phyloP scores from a whole-genome alignment of 225 moss, liverwort and hornwort genomes.

The Lunularia cruciata region DNA sequence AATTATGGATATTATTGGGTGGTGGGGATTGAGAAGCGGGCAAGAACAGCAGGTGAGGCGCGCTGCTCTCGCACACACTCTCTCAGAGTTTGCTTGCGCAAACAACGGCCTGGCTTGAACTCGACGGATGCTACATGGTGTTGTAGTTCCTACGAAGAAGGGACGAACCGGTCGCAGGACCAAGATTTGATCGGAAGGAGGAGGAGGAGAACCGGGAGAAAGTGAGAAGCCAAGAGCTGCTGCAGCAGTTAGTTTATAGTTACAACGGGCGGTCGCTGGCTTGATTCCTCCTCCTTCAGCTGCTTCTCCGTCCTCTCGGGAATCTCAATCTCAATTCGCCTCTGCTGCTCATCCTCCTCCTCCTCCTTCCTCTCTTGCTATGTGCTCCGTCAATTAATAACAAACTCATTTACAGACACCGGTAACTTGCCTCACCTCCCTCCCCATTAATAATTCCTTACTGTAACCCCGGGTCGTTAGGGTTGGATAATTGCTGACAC shows the following conservation, averaged over 20 bases:
- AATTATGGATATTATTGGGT: background rate
- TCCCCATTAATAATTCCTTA: too few relatives aligned
- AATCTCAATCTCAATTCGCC: background rate
- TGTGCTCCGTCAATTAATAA: too few relatives aligned
- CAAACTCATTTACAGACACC: too few relatives aligned
- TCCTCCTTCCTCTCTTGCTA: background rate
- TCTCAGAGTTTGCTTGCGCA: too few relatives aligned
- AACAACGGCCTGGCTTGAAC: too few relatives aligned
- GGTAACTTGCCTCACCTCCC: too few relatives aligned
- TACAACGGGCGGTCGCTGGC: slow-evolving; percentile 21
- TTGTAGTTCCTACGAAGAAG: too few relatives aligned
- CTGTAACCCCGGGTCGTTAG: too few relatives aligned
- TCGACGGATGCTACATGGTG: too few relatives aligned
- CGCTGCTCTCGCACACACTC: background rate
- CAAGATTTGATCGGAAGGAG: too few relatives aligned
- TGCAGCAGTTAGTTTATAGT: slow-evolving; percentile 20
- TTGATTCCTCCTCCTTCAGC: background rate
- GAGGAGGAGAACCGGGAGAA: slow-evolving; percentile 2
- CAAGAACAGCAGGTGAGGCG: background rate
- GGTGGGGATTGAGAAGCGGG: background rate
- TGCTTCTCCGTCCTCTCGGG: background rate
- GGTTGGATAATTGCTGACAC: background rate
- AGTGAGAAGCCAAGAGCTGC: background rate
- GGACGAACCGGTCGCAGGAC: too few relatives aligned
- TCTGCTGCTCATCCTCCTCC: background rate